Conservation (phyloP, 495 filamentous ascomycete genomes). For the Aspergillus baeticus region DNA sequence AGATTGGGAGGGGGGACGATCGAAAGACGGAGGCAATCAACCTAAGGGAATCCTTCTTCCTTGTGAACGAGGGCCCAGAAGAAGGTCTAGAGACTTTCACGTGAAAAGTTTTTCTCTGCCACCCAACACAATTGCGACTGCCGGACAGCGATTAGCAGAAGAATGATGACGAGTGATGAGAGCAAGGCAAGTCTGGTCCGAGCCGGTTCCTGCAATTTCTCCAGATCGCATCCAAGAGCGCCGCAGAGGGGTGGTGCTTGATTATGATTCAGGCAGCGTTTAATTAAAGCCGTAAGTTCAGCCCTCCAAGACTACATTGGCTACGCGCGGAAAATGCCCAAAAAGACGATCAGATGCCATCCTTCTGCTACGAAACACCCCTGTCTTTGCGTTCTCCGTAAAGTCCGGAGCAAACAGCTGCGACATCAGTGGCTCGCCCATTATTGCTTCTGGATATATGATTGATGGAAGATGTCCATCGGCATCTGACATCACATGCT, state of each 20-base stretch:
- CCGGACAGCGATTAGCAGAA: slow-evolving; percentile 2
- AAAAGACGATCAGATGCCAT: neutral
- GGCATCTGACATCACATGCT: slow-evolving; percentile 11
- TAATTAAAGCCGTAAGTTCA: neutral
- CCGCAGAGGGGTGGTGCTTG: neutral
- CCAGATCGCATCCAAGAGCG: neutral
- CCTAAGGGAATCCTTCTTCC: neutral
- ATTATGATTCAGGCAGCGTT: neutral
- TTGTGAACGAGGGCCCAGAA: slow-evolving; percentile 4
- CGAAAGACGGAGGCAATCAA: neutral
- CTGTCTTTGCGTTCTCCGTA: neutral
- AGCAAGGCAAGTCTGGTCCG: neutral
- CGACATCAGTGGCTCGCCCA: neutral
- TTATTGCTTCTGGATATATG: neutral
- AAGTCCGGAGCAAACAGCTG: neutral
- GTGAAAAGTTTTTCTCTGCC: slow-evolving; percentile 8
- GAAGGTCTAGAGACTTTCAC: slow-evolving; percentile 6
- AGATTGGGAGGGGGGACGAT: slow-evolving; percentile 5
- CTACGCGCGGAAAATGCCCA: neutral
- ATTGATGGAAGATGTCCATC: neutral
- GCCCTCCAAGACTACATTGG: too few relatives aligned
- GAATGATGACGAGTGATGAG: neutral
- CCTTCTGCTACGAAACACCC: neutral
- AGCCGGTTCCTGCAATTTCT: neutral
- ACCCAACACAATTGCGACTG: neutral